Evolutionary conservation across 2,329 filamentous ascomycete genomes (phyloP).

Genomic region (Blastomyces emzantsi): DNA sequence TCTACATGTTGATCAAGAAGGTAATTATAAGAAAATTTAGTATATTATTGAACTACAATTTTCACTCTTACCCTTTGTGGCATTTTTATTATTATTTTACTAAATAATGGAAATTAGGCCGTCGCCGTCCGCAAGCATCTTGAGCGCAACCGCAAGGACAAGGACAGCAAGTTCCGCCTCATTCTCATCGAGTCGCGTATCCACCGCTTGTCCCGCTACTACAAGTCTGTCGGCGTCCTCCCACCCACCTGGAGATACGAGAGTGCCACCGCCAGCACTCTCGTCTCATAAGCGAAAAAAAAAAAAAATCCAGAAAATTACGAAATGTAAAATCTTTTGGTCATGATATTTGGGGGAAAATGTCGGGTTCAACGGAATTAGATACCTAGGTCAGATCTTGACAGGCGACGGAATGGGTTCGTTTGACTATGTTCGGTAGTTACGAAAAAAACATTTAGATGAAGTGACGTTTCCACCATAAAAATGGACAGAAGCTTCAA

Average conservation of each 20-base stretch:
- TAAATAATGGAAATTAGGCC: constrained; percentile 47
- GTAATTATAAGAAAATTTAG: constrained; percentile 40
- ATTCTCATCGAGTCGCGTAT: constrained; percentile 99
- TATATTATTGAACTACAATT: too few species aligned
- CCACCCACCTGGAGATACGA: constrained; percentile 99
- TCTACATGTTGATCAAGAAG: constrained; percentile 99
- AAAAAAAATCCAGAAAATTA: neutral
- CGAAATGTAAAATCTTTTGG: neutral
- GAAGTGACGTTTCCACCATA: neutral
- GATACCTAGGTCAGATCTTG: neutral
- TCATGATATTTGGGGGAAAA: neutral
- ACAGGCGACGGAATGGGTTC: neutral
- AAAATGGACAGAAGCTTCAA: neutral
- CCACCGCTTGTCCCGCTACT: constrained; percentile 98
- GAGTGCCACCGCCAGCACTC: constrained; percentile 88
- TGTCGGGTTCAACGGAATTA: neutral
- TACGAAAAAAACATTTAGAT: neutral
- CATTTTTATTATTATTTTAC: neutral
- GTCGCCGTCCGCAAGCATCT: constrained; percentile 99
- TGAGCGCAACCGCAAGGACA: constrained; percentile 99
- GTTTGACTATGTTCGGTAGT: neutral
- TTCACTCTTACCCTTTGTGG: neutral
- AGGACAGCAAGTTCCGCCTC: constrained; percentile 99
- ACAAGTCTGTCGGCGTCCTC: constrained; percentile 83
- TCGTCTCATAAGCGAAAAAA: constrained; percentile 64